phyloP scores from a whole-genome alignment of 2,329 filamentous ascomycete species.

The Fusarium hostae region DNA sequence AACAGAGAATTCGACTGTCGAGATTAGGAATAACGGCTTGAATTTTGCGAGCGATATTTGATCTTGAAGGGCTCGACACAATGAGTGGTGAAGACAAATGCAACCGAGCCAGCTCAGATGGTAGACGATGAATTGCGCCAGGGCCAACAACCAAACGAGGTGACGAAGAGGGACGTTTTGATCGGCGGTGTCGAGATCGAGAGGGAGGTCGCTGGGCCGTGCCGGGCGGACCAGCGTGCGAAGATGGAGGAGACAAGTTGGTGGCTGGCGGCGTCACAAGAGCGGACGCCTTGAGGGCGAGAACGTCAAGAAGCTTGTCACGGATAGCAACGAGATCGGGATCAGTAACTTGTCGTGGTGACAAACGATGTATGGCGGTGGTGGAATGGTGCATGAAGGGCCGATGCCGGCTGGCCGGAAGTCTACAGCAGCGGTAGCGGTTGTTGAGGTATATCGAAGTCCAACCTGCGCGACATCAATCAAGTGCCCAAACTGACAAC shows the following conservation, averaged over 20 bases:
- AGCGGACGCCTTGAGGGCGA: constrained; percentile 26
- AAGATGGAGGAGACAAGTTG: constrained; percentile 27
- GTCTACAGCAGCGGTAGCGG: not conserved
- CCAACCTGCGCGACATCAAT: constrained; percentile 20
- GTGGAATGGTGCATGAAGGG: constrained; percentile 28
- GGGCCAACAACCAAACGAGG: constrained; percentile 52
- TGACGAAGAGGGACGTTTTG: constrained; percentile 15
- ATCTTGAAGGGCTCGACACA: constrained; percentile 53
- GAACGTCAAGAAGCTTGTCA: constrained; percentile 17
- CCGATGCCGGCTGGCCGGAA: constrained; percentile 13
- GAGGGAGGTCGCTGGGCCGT: constrained; percentile 5
- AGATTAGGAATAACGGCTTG: constrained; percentile 50
- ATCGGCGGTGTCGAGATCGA: not conserved
- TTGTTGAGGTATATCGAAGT: not conserved
- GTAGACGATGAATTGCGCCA: constrained; percentile 48
- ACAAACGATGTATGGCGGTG: constrained; percentile 12
- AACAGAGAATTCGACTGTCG: constrained; percentile 48
- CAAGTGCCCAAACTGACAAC: constrained; percentile 19
- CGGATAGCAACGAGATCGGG: constrained; percentile 32
- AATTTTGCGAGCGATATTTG: constrained; percentile 49
- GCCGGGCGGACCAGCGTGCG: constrained; percentile 6
- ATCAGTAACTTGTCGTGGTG: constrained; percentile 26
- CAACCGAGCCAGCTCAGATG: constrained; percentile 49
- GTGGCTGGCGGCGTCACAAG: constrained; percentile 33
- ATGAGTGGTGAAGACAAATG: constrained; percentile 50